These are phyloP conservation scores for Paramecium sexaurelia DNA, from an alignment of 73 alveolate species.

Conservation along the genomic window DNA sequence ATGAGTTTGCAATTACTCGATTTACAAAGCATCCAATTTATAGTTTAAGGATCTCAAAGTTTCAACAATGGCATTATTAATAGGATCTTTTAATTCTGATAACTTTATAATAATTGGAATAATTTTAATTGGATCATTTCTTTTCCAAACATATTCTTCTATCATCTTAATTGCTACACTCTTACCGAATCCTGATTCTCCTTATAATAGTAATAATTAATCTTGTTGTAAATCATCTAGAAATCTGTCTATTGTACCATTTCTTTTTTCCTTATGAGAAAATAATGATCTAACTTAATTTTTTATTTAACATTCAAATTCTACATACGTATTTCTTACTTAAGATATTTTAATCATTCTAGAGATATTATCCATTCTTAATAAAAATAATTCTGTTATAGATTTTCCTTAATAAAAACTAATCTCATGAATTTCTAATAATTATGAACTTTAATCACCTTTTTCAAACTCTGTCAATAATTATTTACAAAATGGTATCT, in stretches of 20 bases:
- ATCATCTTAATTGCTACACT: background rate
- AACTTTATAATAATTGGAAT: background rate
- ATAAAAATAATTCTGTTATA: background rate
- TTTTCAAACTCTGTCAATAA: background rate
- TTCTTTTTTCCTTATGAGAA: background rate
- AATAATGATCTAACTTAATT: background rate
- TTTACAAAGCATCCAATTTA: background rate
- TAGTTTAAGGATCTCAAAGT: background rate
- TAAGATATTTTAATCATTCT: background rate
- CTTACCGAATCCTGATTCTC: background rate
- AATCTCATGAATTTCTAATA: background rate
- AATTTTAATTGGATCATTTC: slow-evolving; percentile 6
- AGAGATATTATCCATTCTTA: background rate
- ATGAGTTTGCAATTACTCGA: background rate
- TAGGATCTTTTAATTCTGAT: slow-evolving; percentile 5
- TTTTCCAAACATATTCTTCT: background rate
- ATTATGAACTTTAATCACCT: background rate
- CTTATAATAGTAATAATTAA: background rate
- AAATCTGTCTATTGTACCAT: background rate
- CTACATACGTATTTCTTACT: background rate
- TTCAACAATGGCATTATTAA: slow-evolving; percentile 1
- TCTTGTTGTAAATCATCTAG: background rate
- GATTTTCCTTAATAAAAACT: background rate
- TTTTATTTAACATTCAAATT: background rate
- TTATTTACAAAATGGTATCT: background rate